Evolutionary conservation across 495 filamentous ascomycete genomes (phyloP).

Genomic region (Penicillium cataractarum): DNA sequence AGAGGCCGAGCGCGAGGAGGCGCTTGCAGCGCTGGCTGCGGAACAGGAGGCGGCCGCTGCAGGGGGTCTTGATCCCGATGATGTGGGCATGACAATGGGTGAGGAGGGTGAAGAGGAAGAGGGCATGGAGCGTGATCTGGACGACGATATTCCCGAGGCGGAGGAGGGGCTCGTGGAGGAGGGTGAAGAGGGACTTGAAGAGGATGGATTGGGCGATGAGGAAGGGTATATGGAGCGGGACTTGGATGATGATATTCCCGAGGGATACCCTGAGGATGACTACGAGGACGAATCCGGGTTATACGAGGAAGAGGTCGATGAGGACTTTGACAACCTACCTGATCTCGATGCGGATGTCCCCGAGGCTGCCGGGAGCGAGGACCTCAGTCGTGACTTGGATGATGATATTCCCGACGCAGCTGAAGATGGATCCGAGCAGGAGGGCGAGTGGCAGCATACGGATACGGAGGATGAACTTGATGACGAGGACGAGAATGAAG

Average conservation of each 20-base stretch:
- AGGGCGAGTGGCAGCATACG: slow-evolving; percentile 68
- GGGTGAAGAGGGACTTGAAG: slow-evolving; percentile 46
- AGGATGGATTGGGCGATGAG: slow-evolving; percentile 42
- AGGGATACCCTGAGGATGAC: slow-evolving; percentile 51
- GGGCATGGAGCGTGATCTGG: slow-evolving; percentile 51
- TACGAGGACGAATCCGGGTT: slow-evolving; percentile 40
- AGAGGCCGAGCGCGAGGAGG: slow-evolving; percentile 76
- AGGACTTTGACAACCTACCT: slow-evolving; percentile 45
- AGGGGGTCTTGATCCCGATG: slow-evolving; percentile 47
- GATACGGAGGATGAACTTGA: slow-evolving; percentile 77
- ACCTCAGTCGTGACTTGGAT: slow-evolving; percentile 41
- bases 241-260: slow-evolving; percentile 56
- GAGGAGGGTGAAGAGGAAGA: slow-evolving; percentile 38
- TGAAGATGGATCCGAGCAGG: slow-evolving; percentile 34
- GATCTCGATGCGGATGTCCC: slow-evolving; percentile 51
- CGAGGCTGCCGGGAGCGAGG: slow-evolving; percentile 36
- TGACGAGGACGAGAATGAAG: slow-evolving; percentile 45
- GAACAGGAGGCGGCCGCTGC: slow-evolving; percentile 67
- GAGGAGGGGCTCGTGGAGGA: slow-evolving; percentile 44
- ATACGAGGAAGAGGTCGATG: slow-evolving; percentile 38
- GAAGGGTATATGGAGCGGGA: slow-evolving; percentile 51
- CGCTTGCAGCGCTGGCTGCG: slow-evolving; percentile 68
- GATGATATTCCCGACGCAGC: slow-evolving; percentile 49
- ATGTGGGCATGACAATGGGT: slow-evolving; percentile 26
- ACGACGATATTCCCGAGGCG: slow-evolving; percentile 53